Evolutionary conservation across 352 stramenopile species (phyloP).

Genomic region (Plasmopara viticola): DNA sequence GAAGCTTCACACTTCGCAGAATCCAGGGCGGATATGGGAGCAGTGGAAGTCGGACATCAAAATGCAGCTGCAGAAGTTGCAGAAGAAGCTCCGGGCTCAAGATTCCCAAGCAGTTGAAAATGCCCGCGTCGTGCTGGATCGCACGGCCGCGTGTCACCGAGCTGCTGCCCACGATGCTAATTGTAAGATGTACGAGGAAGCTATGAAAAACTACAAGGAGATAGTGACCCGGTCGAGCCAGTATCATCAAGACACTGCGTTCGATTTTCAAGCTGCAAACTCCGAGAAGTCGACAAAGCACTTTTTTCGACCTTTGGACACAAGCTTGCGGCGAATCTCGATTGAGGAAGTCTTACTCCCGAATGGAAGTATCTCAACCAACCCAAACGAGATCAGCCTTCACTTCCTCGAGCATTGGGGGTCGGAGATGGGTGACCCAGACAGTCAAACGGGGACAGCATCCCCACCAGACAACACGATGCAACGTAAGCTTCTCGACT

Average conservation of each 20-base stretch:
- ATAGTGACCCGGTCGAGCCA: background rate
- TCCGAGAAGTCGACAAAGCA: background rate
- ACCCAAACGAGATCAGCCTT: background rate
- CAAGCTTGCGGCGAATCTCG: background rate
- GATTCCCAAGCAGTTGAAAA: background rate
- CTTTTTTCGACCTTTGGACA: background rate
- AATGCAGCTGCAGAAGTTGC: background rate
- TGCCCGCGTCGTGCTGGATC: background rate
- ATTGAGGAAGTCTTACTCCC: background rate
- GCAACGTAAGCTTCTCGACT: background rate
- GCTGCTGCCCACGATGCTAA: background rate
- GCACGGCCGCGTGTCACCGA: background rate
- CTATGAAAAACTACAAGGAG: background rate
- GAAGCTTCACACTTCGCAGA: background rate
- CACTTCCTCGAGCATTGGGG: background rate
- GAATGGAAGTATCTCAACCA: background rate
- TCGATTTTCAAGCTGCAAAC: constrained; percentile 1
- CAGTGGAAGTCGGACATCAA: background rate
- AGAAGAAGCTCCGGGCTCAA: background rate
- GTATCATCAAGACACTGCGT: too few species aligned
- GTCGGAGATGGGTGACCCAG: background rate
- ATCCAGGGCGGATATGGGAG: background rate
- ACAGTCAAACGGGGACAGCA: background rate
- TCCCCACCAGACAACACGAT: background rate
- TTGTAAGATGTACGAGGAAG: background rate